Conservation (phyloP, 805 yeast genomes). For the Jamesozyma spencerorum region DNA sequence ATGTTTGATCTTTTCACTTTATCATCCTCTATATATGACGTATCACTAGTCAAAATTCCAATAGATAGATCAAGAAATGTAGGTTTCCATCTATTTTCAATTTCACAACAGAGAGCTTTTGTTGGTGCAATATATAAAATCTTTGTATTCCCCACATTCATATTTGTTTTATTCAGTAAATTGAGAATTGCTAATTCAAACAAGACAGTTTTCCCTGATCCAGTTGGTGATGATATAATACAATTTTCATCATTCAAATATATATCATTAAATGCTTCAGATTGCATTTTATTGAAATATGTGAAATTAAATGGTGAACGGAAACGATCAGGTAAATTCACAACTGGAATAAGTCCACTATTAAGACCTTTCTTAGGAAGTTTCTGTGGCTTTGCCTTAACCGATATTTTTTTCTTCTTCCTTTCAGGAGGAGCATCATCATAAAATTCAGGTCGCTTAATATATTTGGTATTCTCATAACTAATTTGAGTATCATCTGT, state of each 20-base stretch:
- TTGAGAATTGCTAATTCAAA: conserved; percentile 44
- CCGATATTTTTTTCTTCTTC: conserved; percentile 2
- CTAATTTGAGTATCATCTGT: conserved; percentile 11
- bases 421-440: background rate
- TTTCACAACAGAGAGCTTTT: conserved; percentile 47
- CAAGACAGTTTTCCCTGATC: conserved; percentile 50
- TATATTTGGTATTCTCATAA: background rate
- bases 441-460: background rate
- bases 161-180: conserved; percentile 17
- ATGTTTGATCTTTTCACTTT: conserved; percentile 40
- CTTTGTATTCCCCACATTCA: conserved; percentile 13
- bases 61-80: conserved; percentile 38
- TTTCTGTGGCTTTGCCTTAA: conserved; percentile 3
- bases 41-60: conserved; percentile 48
- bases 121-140: conserved; percentile 51
- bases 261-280: conserved; percentile 33
- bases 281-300: conserved; percentile 42
- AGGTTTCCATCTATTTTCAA: conserved; percentile 37
- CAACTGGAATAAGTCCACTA: conserved; percentile 1
- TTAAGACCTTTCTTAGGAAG: background rate
- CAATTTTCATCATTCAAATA: conserved; percentile 34
- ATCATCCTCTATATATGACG: conserved; percentile 37
- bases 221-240: conserved; percentile 48
- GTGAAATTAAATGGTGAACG: conserved; percentile 17
- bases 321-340: conserved; percentile 32